Evolutionary conservation across 352 stramenopile genomes (phyloP), one percentile per base, ranked within the genome.

Genomic region (Phytophthora sansomeana): DNA sequence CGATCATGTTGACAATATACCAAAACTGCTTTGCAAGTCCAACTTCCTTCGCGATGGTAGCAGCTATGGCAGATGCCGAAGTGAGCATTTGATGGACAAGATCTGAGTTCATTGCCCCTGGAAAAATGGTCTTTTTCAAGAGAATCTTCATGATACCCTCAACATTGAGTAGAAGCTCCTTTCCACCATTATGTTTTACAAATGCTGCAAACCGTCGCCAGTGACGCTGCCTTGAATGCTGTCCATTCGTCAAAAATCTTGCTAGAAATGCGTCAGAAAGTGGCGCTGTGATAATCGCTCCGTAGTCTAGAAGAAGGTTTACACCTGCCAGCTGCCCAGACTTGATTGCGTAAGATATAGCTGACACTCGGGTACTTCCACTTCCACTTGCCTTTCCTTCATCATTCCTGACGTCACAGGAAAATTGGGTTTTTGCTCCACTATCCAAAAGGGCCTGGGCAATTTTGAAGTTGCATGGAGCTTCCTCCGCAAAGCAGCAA

Each of bases 21-120:
- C 82, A 91, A 60, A 88, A 89, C 3, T 35, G 39, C 19, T 84
- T 77, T 16, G 74, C 67, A 5, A 82, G 30, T 0, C 58, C 75
- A 3, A 72, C 52, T 39, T 38, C 51, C 14, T 68, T 72, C 0
- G 77, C 74, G 14, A 79, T 60, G 5, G 77, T 89, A 26, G 61
- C 63, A 1, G 79, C 77, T 16, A 87, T 58, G 1, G 65, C 62
- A 5, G 81, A 58, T 0, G 77, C 75, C 1, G 58, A 74, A 26
- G 51, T 74, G 4, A 87, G 46, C 63, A 87, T 64, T 21, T 83
- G 64, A 39, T 83, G 68, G 0, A 90, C 14, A 1, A 90, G 39
- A 33, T 87, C 69, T 29, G 75, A 35, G 50, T 85, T 87, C 65
- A 85, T 75, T 0, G 69, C 61, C 7, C 19, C 14, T 13, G 41